Base-by-base conservation (phyloP, 2,329 filamentous ascomycete genomes). In the Bipolaris zeicola region DNA sequence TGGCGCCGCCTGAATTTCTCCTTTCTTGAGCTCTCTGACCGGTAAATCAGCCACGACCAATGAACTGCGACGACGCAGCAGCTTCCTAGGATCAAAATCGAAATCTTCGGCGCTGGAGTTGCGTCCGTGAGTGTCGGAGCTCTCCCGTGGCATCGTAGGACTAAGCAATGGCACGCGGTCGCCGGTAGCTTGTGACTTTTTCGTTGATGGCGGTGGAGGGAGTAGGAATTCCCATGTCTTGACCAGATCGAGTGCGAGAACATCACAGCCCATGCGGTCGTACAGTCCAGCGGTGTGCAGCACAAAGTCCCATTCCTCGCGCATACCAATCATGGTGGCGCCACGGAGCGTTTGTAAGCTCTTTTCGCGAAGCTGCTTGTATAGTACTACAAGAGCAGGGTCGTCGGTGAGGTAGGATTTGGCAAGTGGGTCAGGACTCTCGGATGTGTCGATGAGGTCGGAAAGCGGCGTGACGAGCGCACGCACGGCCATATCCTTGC, bases 261-360 rank as follows among this genome's bases (percentile, higher is more conserved):
- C 77, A 75, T 97, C 94, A 70, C 95, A 96, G 3, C 95, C 94
- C 93, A 95, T 97, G 7, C 91, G 88, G 73, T 90, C 89, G 70
- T 93, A 98, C 16, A 95, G 81, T 51, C 87, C 83, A 14, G 92
- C 91, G 50, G 91, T 96, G 66, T 95, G 91, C 20, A 96, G 79
- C 0, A 97, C 87, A 72, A 97, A 96, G 31, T 90, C 86, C 90
- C 91, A 96, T 76, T 97, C 93, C 3, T 89, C 87, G 60, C 85
- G 85, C 0, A 90, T 89, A 2, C 87, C 88, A 16, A 96, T 83
- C 76, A 92, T 91, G 0, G 89, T 89, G 6, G 91, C 91, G n/a
- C 92, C 93, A 31, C 89, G 87, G 6, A 96, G 83, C 0, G 92
- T 96, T 72, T 96, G 91, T 0, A 93, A 78, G 0, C 89, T 92